phyloP scores from a whole-genome alignment of 1,284 basidiomycete species.

The Sanghuangporus baumii region DNA sequence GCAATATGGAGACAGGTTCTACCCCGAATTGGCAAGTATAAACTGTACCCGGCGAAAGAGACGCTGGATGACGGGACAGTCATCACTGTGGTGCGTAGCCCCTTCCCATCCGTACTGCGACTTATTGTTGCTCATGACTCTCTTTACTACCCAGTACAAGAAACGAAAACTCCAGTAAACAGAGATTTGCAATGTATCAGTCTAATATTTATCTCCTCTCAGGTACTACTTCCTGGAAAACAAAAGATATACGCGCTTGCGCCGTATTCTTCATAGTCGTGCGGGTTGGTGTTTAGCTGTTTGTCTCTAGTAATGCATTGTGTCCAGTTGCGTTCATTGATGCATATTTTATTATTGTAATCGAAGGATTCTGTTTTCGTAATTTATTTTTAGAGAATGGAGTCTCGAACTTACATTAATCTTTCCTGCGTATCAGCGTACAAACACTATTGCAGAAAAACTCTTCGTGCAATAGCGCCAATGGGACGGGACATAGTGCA shows the following conservation, averaged over 20 bases:
- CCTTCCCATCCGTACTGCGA: neutral
- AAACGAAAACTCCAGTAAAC: neutral
- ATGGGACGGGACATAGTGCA: too few species aligned
- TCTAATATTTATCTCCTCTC: too few species aligned
- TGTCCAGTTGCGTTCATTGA: neutral
- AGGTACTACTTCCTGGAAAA: too few species aligned
- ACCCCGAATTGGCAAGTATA: conserved; percentile 45
- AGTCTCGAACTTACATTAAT: neutral
- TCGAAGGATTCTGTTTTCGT: neutral
- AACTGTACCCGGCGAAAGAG: conserved; percentile 42
- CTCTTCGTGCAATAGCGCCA: too few species aligned
- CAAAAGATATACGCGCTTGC: too few species aligned
- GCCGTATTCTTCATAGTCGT: too few species aligned
- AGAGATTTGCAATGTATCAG: too few species aligned
- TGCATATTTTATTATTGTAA: neutral
- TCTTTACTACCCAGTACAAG: neutral
- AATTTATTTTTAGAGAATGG: neutral
- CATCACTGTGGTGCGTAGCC: conserved; percentile 42
- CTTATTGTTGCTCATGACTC: neutral
- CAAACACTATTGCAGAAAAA: neutral
- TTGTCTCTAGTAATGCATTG: neutral
- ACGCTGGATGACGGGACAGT: conserved; percentile 49
- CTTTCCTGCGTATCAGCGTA: neutral
- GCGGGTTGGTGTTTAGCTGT: too few species aligned
- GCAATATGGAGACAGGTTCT: conserved; percentile 45